Percentiles rank a stretch among this genome's conserved stretches.
Evolutionary conservation across 331 rosid genomes (phyloP).

Genomic region (Rhamnella rubrinervis): DNA sequence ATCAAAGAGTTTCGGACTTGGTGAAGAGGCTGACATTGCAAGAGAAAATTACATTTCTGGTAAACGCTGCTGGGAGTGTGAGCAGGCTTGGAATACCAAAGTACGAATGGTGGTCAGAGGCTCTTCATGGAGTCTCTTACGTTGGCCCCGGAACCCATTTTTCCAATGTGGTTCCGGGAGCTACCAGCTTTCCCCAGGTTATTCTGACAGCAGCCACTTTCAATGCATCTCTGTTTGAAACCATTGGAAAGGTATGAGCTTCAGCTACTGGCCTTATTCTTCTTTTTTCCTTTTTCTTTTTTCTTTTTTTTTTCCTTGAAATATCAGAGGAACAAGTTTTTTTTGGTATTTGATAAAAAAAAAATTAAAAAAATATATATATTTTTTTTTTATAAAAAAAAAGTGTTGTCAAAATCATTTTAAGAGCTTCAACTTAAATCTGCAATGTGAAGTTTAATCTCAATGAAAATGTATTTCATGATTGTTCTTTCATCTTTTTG

Average conservation of each 20-base stretch:
- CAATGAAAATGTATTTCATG: no score
- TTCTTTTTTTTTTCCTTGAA: background rate
- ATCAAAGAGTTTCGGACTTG: slow-evolving; percentile 61
- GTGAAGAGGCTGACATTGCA: slow-evolving; percentile 70
- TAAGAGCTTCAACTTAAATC: no score
- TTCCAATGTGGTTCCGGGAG: slow-evolving; percentile 70
- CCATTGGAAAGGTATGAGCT: slow-evolving; percentile 78
- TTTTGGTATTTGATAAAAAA: background rate
- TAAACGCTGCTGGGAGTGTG: slow-evolving; percentile 51
- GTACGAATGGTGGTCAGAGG: slow-evolving; percentile 99
- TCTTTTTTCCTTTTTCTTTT: background rate
- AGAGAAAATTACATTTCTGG: slow-evolving; percentile 75
- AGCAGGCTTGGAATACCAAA: slow-evolving; percentile 84
- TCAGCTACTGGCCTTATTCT: background rate
- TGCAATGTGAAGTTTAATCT: no score
- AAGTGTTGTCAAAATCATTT: no score
- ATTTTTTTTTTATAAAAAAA: no score
- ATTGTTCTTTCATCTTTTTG: background rate
- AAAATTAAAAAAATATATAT: no score
- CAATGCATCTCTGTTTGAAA: slow-evolving; percentile 75
- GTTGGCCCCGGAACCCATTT: slow-evolving; percentile 79
- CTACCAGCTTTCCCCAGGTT: slow-evolving; percentile 88
- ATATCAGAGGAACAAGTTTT: background rate
- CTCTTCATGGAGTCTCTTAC: slow-evolving; percentile 86
- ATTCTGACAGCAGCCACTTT: slow-evolving; percentile 92